Evolutionary conservation across 2,329 filamentous ascomycete genomes (phyloP).

Genomic region (Colletotrichum godetiae): DNA sequence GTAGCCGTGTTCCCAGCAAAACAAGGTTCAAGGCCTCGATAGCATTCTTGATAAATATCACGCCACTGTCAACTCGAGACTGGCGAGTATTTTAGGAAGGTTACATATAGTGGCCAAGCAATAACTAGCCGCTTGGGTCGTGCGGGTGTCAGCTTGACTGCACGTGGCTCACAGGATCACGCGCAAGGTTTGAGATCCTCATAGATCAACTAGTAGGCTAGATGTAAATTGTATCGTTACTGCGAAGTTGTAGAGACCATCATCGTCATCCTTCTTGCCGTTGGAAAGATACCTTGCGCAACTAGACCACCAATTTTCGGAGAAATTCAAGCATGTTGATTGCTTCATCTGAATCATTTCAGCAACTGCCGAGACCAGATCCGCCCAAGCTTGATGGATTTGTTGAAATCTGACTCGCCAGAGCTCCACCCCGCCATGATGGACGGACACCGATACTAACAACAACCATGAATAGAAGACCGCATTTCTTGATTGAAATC

Average conservation of each 20-base stretch:
- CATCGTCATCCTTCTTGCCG: too few relatives aligned
- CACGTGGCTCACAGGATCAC: too few relatives aligned
- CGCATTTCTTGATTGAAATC: too few relatives aligned
- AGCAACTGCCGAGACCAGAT: not conserved
- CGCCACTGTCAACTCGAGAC: not conserved
- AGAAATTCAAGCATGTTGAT: not conserved
- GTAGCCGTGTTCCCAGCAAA: not conserved
- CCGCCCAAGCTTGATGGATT: not conserved
- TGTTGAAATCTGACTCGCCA: not conserved
- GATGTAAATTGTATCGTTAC: too few relatives aligned
- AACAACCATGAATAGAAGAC: not conserved
- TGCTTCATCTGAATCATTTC: not conserved
- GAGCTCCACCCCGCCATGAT: not conserved
- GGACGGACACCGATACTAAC: not conserved
- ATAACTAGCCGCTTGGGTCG: not conserved
- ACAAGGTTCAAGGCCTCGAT: not conserved
- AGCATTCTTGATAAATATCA: not conserved
- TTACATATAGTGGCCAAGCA: not conserved
- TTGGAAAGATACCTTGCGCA: too few relatives aligned
- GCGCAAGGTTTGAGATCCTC: too few relatives aligned
- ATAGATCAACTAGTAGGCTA: too few relatives aligned
- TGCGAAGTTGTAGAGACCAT: too few relatives aligned
- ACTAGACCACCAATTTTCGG: too few relatives aligned
- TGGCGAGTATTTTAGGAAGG: not conserved
- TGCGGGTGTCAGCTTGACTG: too few relatives aligned